Percentiles rank a stretch among this genome's conserved stretches.
phyloP scores from a whole-genome alignment of 805 yeast species.

The Metschnikowia proteae region DNA sequence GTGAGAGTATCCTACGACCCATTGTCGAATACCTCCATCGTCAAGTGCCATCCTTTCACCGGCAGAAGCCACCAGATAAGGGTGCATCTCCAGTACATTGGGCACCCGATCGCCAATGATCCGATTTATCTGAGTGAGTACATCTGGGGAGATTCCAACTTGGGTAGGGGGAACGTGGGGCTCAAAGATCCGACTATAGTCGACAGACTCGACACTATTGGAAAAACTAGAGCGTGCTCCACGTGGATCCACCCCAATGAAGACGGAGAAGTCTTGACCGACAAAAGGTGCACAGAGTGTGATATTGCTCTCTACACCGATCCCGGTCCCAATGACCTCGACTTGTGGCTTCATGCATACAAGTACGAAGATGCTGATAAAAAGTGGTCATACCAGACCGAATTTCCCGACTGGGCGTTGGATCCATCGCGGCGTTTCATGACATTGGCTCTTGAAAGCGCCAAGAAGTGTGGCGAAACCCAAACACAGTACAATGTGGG shows the following conservation, averaged over 20 bases:
- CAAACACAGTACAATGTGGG: constrained; percentile 94
- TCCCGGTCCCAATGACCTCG: constrained; percentile 85
- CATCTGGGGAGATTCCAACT: constrained; percentile 67
- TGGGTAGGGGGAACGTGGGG: constrained; percentile 62
- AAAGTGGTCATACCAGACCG: constrained; percentile 72
- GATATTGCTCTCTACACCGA: constrained; percentile 71
- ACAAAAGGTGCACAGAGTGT: constrained; percentile 61
- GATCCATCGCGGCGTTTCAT: constrained; percentile 56
- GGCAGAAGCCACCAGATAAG: constrained; percentile 96
- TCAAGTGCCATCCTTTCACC: constrained; percentile 79
- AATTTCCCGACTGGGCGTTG: constrained; percentile 79
- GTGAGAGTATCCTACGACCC: constrained; percentile 61
- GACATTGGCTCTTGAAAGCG: constrained; percentile 74
- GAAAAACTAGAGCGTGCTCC: constrained; percentile 64
- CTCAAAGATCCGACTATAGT: constrained; percentile 45
- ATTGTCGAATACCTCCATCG: constrained; percentile 57
- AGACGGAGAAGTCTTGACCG: constrained; percentile 65
- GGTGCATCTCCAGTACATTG: constrained; percentile 87
- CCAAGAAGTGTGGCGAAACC: constrained; percentile 75
- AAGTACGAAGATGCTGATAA: constrained; percentile 59
- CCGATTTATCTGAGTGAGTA: constrained; percentile 77
- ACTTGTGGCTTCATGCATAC: constrained; percentile 88
- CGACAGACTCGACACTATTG: constrained; percentile 54
- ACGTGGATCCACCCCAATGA: constrained; percentile 61
- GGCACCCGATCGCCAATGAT: constrained; percentile 88